These are phyloP conservation scores for Cadophora malorum DNA, from an alignment of 2,329 filamentous ascomycete species.

Conservation along the genomic window DNA sequence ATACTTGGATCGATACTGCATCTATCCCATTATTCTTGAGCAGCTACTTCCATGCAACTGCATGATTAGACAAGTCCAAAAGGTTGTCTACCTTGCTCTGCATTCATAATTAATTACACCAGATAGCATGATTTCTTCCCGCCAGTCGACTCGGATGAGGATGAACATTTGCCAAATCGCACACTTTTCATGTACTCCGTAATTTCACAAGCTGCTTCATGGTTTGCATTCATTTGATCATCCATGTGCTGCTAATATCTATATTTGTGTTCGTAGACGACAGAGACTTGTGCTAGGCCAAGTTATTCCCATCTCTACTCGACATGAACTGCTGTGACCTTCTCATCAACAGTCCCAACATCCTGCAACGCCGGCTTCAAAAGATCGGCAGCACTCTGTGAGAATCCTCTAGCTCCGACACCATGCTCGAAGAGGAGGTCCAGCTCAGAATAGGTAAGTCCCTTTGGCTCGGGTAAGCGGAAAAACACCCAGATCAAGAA, in stretches of 20 bases:
- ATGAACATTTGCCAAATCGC: background rate
- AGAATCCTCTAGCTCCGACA: slow-evolving; percentile 8
- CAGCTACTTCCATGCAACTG: background rate
- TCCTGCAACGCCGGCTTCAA: slow-evolving; percentile 13
- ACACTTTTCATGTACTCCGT: background rate
- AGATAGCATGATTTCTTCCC: too few relatives aligned
- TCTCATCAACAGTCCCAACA: slow-evolving; percentile 6
- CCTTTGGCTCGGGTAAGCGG: slow-evolving; percentile 14
- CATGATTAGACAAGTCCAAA: background rate
- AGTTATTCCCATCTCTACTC: background rate
- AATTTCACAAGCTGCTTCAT: too few relatives aligned
- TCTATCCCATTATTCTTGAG: background rate
- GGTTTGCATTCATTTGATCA: too few relatives aligned
- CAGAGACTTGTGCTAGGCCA: background rate
- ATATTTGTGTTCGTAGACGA: background rate
- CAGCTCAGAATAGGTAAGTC: slow-evolving; percentile 2
- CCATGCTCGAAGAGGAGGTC: slow-evolving; percentile 12
- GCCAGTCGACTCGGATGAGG: too few relatives aligned
- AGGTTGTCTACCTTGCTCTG: background rate
- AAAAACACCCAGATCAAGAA: slow-evolving; percentile 15
- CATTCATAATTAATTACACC: background rate
- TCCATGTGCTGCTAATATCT: background rate
- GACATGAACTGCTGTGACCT: slow-evolving; percentile 6
- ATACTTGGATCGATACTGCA: background rate
- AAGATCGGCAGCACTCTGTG: slow-evolving; percentile 9